These are phyloP conservation scores for Gnetum montanum DNA, from an alignment of 75 land plant genomes.

Conservation along the genomic window DNA sequence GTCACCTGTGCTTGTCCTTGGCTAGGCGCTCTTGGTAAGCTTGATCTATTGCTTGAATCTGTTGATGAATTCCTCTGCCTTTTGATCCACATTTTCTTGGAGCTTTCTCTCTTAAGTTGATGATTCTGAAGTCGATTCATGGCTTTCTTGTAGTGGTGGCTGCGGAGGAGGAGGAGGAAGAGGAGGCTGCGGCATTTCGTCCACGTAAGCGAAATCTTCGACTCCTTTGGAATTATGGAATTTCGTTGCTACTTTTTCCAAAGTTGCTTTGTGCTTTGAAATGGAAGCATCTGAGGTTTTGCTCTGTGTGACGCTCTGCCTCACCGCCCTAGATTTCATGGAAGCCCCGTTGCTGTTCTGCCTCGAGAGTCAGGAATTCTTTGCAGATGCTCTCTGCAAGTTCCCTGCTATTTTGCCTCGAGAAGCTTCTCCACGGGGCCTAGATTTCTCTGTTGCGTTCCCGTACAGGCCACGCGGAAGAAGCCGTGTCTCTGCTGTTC, in stretches of 20 bases:
- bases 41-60: slow-evolving; percentile 48
- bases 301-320: too few species aligned
- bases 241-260: not conserved
- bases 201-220: slow-evolving; percentile 22
- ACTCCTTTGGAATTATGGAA: too few species aligned
- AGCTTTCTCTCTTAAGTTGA: not conserved
- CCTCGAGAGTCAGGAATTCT: not conserved
- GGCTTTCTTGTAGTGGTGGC: slow-evolving; percentile 7
- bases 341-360: not conserved
- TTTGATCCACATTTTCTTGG: slow-evolving; percentile 38
- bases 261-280: not conserved
- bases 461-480: too few species aligned
- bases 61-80: slow-evolving; percentile 61
- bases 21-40: slow-evolving; percentile 10
- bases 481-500: too few species aligned
- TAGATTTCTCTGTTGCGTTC: not conserved
- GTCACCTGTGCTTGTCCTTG: not conserved
- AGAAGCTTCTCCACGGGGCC: not conserved
- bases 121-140: not conserved
- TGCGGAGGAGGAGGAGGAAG: slow-evolving; percentile 33
- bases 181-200: slow-evolving; percentile 3
- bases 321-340: not conserved
- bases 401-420: not conserved
- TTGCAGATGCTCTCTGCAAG: too few species aligned
- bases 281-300: not conserved